phyloP scores from a whole-genome alignment of 1,139 yeast species.

The Pichiaceae sp. region DNA sequence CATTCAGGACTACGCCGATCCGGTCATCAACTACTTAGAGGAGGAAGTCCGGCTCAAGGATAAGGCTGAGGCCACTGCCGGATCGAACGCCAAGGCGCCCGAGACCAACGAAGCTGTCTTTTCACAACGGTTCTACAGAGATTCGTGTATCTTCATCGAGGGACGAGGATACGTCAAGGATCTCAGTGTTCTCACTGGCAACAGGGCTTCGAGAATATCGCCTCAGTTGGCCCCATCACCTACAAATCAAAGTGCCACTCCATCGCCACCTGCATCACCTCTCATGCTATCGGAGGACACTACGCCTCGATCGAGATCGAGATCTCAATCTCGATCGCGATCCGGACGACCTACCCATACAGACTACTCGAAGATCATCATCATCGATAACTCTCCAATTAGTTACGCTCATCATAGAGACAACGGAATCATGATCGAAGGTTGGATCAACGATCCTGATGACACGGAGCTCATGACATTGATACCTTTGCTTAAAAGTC shows the following conservation, averaged over 20 bases:
- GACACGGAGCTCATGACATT: slow-evolving; percentile 76
- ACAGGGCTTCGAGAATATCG: slow-evolving; percentile 1
- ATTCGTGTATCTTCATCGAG: slow-evolving; percentile 66
- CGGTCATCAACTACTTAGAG: slow-evolving; percentile 86
- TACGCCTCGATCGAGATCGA: not conserved
- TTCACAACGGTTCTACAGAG: slow-evolving; percentile 65
- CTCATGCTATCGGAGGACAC: not conserved
- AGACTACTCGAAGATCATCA: slow-evolving; percentile 65
- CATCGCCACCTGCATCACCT: slow-evolving; percentile 3
- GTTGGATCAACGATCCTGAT: slow-evolving; percentile 94
- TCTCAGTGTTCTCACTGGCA: slow-evolving; percentile 23
- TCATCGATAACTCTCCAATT: slow-evolving; percentile 87
- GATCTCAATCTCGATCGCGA: slow-evolving; percentile 4
- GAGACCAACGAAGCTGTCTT: slow-evolving; percentile 25
- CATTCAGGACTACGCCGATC: slow-evolving; percentile 93
- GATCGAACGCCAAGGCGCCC: not conserved
- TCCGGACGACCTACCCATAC: slow-evolving; percentile 18
- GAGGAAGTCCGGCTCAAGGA: slow-evolving; percentile 28
- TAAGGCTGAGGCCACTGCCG: slow-evolving; percentile 7
- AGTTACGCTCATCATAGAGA: slow-evolving; percentile 77
- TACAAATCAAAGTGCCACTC: not conserved
- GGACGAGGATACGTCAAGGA: slow-evolving; percentile 88
- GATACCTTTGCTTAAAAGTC: slow-evolving; percentile 71
- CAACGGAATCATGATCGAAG: slow-evolving; percentile 89
- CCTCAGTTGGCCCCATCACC: slow-evolving; percentile 3